These are phyloP conservation scores for Ganoderma sp. DNA, from an alignment of 1,284 basidiomycete genomes.

Conservation along the genomic window DNA sequence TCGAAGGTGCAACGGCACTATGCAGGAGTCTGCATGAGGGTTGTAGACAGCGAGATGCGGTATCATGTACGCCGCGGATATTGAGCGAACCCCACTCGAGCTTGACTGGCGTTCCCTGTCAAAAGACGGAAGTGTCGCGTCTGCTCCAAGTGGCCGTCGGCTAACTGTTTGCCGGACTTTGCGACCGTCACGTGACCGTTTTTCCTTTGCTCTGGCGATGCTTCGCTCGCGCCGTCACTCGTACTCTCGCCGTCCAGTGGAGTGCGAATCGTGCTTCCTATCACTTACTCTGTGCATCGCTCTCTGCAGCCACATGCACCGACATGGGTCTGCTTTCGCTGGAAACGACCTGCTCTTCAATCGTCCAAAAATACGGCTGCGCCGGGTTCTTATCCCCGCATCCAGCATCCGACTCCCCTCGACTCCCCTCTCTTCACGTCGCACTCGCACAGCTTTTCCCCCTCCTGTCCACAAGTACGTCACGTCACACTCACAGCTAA, in stretches of 20 bases:
- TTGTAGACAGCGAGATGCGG: neutral
- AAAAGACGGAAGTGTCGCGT: no score
- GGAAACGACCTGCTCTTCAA: neutral
- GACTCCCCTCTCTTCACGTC: neutral
- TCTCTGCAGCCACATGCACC: no score
- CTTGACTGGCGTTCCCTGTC: neutral
- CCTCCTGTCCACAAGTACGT: neutral
- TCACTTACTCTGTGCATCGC: no score
- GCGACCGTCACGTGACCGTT: neutral
- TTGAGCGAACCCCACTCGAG: neutral
- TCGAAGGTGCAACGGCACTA: neutral
- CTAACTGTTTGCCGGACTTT: neutral
- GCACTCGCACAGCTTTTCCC: neutral
- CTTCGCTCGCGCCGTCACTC: no score
- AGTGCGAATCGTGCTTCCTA: no score
- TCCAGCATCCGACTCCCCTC: neutral
- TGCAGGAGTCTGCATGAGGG: neutral
- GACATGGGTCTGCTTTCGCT: neutral
- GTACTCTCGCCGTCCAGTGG: no score
- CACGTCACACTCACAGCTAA: neutral
- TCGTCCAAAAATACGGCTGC: neutral
- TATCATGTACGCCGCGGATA: neutral
- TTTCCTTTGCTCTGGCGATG: no score
- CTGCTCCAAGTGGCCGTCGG: neutral
- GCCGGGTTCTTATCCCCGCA: neutral